These are phyloP conservation scores for Pythium apleroticum DNA, from an alignment of 352 stramenopile species.

Conservation along the genomic window DNA sequence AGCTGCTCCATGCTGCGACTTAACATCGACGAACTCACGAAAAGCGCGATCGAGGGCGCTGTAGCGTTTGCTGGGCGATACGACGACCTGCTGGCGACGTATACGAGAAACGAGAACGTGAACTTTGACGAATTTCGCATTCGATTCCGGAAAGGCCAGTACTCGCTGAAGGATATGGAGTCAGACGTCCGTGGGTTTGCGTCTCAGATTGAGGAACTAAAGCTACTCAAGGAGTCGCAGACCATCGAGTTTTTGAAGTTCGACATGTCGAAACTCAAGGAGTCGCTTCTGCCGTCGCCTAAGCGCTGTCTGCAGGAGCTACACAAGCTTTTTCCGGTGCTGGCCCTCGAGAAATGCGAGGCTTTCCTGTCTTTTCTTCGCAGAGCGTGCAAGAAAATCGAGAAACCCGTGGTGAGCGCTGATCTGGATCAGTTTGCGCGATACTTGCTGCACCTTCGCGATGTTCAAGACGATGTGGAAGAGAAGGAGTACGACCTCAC, in stretches of 20 bases:
- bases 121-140: slow-evolving; percentile 47
- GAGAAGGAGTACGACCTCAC: slow-evolving; percentile 49
- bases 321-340: slow-evolving; percentile 36
- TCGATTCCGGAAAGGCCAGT: slow-evolving; percentile 44
- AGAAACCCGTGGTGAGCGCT: slow-evolving; percentile 37
- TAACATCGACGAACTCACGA: slow-evolving; percentile 45
- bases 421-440: slow-evolving; percentile 42
- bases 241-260: slow-evolving; percentile 47
- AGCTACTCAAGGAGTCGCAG: slow-evolving; percentile 8
- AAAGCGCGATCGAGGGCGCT: slow-evolving; percentile 27
- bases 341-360: slow-evolving; percentile 48
- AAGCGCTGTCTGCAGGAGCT: slow-evolving; percentile 40
- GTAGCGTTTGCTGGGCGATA: slow-evolving; percentile 39
- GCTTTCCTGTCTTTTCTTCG: slow-evolving; percentile 46
- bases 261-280: slow-evolving; percentile 39
- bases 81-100: slow-evolving; percentile 30
- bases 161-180: slow-evolving; percentile 45
- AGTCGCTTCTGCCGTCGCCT: slow-evolving; percentile 42
- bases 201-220: slow-evolving; percentile 36
- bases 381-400: slow-evolving; percentile 39
- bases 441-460: slow-evolving; percentile 52
- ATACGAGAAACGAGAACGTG: slow-evolving; percentile 43
- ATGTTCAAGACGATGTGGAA: slow-evolving; percentile 47
- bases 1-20: slow-evolving; percentile 34
- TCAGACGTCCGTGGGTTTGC: slow-evolving; percentile 38